Evolutionary conservation across 2,329 filamentous ascomycete genomes (phyloP), one percentile per base, ranked within the genome.

Genomic region (Myriosclerotinia curreyana): DNA sequence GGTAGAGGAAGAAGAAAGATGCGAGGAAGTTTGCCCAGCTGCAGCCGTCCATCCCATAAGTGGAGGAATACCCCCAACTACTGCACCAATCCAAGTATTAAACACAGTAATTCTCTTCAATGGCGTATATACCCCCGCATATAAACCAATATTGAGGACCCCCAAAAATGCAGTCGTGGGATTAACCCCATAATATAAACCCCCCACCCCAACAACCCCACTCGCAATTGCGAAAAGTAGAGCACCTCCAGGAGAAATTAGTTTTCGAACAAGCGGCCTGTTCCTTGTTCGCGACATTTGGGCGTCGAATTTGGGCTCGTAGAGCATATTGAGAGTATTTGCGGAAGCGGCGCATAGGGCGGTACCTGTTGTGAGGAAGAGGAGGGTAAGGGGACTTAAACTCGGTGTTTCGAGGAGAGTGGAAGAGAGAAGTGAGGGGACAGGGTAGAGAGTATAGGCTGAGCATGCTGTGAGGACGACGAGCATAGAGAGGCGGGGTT

Each of bases 41-140:
- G 95, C 95, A 0, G 95, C 95, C 20, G 92, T 91, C 95, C 95
- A 99, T 69, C 95, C 95, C 95, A 99, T 99, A 40, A 99, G 78
- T 0, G 95, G 95, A 0, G 95, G 94, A 64, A 99, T 96, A 1
- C 89, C 93, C 66, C 95, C 95, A 0, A 99, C 91, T 0, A 99
- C 77, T 4, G 93, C 95, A 20, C 95, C 95, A 20, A 96, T 84
- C 95, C 95, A 99, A 0, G 95, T 99, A 74, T 99, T 99, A 65
- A 93, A 78, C 12, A 88, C 90, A 4, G 89, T 90, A 15, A 97
- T 80, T 8, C 92, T 87, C 78, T 99, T 99, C 72, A 98, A 79
- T 0, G 94, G 93, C 0, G 95, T 99, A 76, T 99, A 99, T 0
- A 93, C 80, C 64, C 91, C 94, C 0, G 93, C 95, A 71, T 99